Evolutionary conservation across 495 filamentous ascomycete genomes (phyloP), one percentile per base, ranked within the genome.

Genomic region (Penicillium salamii): DNA sequence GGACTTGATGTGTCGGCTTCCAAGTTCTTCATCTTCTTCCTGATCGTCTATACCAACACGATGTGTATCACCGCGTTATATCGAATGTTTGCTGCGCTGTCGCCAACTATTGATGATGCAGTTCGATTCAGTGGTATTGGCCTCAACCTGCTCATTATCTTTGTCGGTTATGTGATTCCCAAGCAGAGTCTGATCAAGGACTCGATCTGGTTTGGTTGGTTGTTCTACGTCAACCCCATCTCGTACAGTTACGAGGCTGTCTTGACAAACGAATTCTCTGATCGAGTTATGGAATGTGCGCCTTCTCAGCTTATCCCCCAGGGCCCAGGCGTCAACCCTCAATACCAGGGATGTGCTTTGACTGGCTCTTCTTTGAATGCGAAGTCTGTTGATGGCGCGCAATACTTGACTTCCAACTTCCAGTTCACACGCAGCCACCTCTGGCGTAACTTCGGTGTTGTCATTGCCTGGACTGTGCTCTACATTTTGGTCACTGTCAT

Each of bases 361-460:
- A 71, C 77, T 18, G 86, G 86, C 4, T 75, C 83, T 18, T 44
- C 68, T 7, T 50, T 75, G 20, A 69, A 71, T 19, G 55, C 63
- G 26, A 67, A 63, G 0, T 62, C 52, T 11, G 75, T 92, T 11
- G 50, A 71, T 3, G 89, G 89, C 1, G 64, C 72, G 14, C 71
- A 72, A 15, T 92, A 90, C 54, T 52, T 91, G 17, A 55, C 63
- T 9, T 57, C 62, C 1, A 70, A 72, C 6, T 83, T 80, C 53
- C 68, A 77, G 24, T 91, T 90, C 58, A 78, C 71, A 4, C 79
- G 82, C 1, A 56, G 63, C 12, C 77, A 93, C 57, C 63, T 91
- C 14, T 93, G 89, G 89, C 83, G 87, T 14, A 91, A 93, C 61
- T 89, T 87, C 58, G 88, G 85, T 40, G 84, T 91, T 15, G 55